Evolutionary conservation across 139 green algal genomes (phyloP).

Genomic region (Gonium pectorale): DNA sequence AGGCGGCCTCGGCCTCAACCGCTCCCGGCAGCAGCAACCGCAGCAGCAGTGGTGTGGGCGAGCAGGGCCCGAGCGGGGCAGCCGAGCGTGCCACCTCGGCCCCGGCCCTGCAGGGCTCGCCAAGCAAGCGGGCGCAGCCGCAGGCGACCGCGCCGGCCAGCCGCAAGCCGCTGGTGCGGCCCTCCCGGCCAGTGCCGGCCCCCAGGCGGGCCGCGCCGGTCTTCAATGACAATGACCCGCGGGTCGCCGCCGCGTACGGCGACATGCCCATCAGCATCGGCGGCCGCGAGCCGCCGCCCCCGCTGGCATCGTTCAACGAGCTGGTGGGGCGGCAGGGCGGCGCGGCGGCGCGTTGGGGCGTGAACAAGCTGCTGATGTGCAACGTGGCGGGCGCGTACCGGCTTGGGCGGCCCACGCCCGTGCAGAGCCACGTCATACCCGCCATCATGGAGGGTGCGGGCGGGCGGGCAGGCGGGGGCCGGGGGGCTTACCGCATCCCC

Average conservation of each 20-base stretch:
- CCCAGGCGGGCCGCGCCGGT: not conserved
- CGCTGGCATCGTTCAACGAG: constrained; percentile 28
- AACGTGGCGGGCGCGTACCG: constrained; percentile 28
- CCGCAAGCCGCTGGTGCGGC: no score
- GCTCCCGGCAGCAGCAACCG: no score
- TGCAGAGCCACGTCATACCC: constrained; percentile 46
- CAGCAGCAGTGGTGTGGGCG: no score
- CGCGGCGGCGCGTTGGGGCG: not conserved
- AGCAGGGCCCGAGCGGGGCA: no score
- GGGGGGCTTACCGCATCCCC: no score
- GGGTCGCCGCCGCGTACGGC: constrained; percentile 1
- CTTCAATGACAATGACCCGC: constrained; percentile 12
- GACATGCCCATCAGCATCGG: not conserved
- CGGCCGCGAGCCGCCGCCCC: constrained; percentile 8
- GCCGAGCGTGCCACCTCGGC: no score
- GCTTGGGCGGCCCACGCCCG: constrained; percentile 30
- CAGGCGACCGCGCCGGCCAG: no score
- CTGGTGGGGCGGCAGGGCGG: not conserved
- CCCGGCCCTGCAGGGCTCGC: no score
- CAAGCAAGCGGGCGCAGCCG: no score
- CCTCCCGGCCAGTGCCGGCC: no score
- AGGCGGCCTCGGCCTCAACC: no score
- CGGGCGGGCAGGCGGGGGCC: no score
- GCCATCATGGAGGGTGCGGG: constrained; percentile 45
- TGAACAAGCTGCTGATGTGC: constrained; percentile 21